Evolutionary conservation across 257 asterid genomes (phyloP).

Genomic region (Oldenlandia corymbosa): DNA sequence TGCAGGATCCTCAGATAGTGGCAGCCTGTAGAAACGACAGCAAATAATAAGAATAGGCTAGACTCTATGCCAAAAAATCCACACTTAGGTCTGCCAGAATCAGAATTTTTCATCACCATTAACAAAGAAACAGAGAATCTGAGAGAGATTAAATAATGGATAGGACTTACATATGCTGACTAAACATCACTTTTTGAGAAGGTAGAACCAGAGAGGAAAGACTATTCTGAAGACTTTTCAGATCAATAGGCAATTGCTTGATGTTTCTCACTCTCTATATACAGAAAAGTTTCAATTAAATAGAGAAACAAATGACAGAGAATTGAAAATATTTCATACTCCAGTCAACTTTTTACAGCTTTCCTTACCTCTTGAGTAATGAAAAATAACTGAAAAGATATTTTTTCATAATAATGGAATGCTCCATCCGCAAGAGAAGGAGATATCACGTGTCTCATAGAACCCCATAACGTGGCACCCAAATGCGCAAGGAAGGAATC

Average conservation of each 20-base stretch:
- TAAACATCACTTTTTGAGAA: slow-evolving; percentile 79
- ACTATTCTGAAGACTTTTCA: slow-evolving; percentile 59
- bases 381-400: slow-evolving; percentile 90
- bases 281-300: neutral
- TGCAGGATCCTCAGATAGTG: slow-evolving; percentile 90
- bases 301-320: slow-evolving; percentile 9
- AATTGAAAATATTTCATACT: neutral
- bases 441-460: slow-evolving; percentile 81
- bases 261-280: slow-evolving; percentile 60
- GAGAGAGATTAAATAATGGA: slow-evolving; percentile 14
- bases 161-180: slow-evolving; percentile 59
- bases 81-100: neutral
- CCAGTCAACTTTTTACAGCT: neutral
- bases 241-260: slow-evolving; percentile 77
- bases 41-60: slow-evolving; percentile 9
- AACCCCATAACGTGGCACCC: slow-evolving; percentile 97
- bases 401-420: slow-evolving; percentile 86
- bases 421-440: slow-evolving; percentile 99
- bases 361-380: slow-evolving; percentile 80
- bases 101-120: neutral
- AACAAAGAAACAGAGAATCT: neutral
- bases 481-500: slow-evolving; percentile 95
- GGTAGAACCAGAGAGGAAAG: slow-evolving; percentile 75
- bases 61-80: slow-evolving; percentile 1
- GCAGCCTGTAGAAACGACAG: slow-evolving; percentile 48